Conservation (phyloP, 768 basidiomycete species). For the Phanerochaete carnosa region DNA sequence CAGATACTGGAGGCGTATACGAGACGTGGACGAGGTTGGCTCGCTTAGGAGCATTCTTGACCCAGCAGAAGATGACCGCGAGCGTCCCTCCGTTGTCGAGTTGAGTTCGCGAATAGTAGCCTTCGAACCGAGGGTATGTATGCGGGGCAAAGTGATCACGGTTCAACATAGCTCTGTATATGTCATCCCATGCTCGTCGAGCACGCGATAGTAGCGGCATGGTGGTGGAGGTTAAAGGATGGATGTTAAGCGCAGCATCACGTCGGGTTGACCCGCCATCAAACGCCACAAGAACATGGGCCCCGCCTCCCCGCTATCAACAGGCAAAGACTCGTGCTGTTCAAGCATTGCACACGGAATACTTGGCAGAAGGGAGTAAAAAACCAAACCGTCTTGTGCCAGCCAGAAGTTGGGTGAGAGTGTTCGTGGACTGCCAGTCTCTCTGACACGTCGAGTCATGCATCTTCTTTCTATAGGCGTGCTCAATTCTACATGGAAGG, state of each 20-base stretch:
- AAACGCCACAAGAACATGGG: neutral
- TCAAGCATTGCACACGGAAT: too few relatives aligned
- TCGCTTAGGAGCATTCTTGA: slow-evolving; percentile 17
- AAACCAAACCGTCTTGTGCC: too few relatives aligned
- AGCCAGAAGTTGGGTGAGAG: too few relatives aligned
- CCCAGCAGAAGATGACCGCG: slow-evolving; percentile 25
- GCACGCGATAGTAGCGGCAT: neutral
- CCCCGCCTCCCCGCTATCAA: neutral
- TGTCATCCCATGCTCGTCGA: neutral
- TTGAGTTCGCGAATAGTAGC: slow-evolving; percentile 23
- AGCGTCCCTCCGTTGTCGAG: slow-evolving; percentile 21
- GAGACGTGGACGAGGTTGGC: slow-evolving; percentile 20
- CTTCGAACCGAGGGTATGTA: slow-evolving; percentile 18
- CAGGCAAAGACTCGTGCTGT: too few relatives aligned
- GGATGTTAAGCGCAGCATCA: neutral
- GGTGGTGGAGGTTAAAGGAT: too few relatives aligned
- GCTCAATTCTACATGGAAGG: too few relatives aligned
- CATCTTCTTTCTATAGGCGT: too few relatives aligned
- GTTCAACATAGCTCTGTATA: neutral
- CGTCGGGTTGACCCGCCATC: neutral
- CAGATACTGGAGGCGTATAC: slow-evolving; percentile 9
- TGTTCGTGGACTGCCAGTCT: too few relatives aligned
- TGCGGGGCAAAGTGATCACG: slow-evolving; percentile 23
- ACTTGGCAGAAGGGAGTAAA: too few relatives aligned
- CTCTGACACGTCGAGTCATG: too few relatives aligned